Base-by-base conservation (phyloP, 768 basidiomycete species). In the Calocybe cyanea region DNA sequence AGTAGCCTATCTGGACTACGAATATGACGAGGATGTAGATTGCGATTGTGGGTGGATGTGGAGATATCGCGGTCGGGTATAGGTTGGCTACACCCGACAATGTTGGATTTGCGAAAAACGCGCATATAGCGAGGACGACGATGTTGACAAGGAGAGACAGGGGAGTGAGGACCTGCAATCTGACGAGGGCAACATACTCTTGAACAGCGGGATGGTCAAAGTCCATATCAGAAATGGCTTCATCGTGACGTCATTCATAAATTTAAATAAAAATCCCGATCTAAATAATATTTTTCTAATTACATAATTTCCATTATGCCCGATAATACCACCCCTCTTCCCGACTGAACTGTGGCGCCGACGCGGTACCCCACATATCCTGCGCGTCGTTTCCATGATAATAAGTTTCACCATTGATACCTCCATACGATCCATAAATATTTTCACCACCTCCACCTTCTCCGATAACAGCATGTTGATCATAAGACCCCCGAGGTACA, bases 151-250 rank as follows among this genome's bases (percentile, higher is more conserved):
- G 73, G 7, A 95, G 72, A 1, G 87, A 86, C 1, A 95, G 70
- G 0, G 92, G 92, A 0, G 92, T 92, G 37, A 93, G 67, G 17
- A 95, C 88, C 61, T 96, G 92, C 3, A 96, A 75, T 38, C 87
- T 66, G 7, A 84, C 68, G 8, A 89, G 81, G 2, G 82, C 64
- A 32, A 88, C 68, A 59, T 82, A 85, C 2, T 88, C 80, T 31
- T 71, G 71, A 8, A 88, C 73, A 2, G 74, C 77, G 0, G 86
- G 83, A 52, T 81, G 74, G 2, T 68, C 68, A 25, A 72, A 67
- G 62, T 85, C 83, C 11, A 85, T 47, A 0, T 82, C 82, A 0
- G 84, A 63, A n/a, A n/a, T n/a, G 1, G 67, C 55, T 24, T 77
- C 77, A 82, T 84, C 83, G 55, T 28, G 25, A 28, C 25, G 25